Conservation (phyloP, 495 filamentous ascomycete genomes). For the Chaetomium tenue region DNA sequence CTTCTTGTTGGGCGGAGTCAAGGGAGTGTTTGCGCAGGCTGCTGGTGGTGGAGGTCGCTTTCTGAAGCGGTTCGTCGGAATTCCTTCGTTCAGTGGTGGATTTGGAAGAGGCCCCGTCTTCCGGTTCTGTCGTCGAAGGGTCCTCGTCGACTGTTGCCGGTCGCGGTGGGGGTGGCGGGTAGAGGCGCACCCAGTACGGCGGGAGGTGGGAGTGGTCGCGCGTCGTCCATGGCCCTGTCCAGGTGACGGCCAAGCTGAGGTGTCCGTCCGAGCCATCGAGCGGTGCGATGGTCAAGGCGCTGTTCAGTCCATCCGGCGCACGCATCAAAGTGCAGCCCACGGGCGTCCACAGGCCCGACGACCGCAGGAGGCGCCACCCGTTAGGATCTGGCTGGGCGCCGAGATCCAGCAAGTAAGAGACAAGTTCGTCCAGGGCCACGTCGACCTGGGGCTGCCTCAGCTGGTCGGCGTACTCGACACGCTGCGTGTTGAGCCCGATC, state of each 20-base stretch:
- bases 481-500: conserved; percentile 58
- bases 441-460: conserved; percentile 64
- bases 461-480: conserved; percentile 64
- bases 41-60: conserved; percentile 8
- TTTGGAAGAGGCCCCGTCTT: conserved; percentile 8
- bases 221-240: conserved; percentile 58
- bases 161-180: conserved; percentile 32
- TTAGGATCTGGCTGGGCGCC: conserved; percentile 59
- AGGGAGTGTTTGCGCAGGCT: conserved; percentile 35
- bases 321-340: conserved; percentile 58
- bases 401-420: conserved; percentile 61
- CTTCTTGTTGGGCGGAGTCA: conserved; percentile 38
- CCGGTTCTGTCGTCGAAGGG: background rate
- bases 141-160: conserved; percentile 8
- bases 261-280: conserved; percentile 63
- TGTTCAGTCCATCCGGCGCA: conserved; percentile 51
- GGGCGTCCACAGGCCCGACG: conserved; percentile 62
- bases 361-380: conserved; percentile 57
- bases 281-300: conserved; percentile 55
- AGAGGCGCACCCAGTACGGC: conserved; percentile 60
- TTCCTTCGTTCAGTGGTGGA: background rate
- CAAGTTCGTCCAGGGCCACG: conserved; percentile 59
- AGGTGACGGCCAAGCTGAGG: conserved; percentile 55
- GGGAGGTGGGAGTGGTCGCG: conserved; percentile 54
- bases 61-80: background rate